Percentiles rank a stretch among this genome's conserved stretches.
Conservation (phyloP, 169 alveolate species). For the Eimeria zaria region DNA sequence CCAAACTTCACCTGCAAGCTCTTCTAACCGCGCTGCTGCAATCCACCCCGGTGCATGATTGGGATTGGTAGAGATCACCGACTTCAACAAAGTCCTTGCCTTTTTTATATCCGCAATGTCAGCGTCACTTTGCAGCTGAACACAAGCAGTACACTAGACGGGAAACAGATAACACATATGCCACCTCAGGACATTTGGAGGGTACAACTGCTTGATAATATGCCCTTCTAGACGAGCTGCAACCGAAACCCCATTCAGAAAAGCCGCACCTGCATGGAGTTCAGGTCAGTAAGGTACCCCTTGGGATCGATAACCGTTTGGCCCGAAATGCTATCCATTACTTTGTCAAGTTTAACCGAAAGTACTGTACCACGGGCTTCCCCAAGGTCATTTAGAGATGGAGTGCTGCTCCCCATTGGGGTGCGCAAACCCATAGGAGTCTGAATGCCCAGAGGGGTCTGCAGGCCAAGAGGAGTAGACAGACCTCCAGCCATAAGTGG, state of each 20-base stretch:
- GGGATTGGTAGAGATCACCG: conserved; percentile 96
- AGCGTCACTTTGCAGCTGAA: conserved; percentile 91
- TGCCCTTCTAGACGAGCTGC: not conserved
- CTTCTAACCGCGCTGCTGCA: conserved; percentile 99
- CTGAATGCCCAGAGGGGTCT: conserved; percentile 91
- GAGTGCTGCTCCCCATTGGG: conserved; percentile 90
- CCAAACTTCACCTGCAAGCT: conserved; percentile 92
- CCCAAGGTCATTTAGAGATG: conserved; percentile 92
- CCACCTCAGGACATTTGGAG: not conserved
- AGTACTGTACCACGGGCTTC: conserved; percentile 97
- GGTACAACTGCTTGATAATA: not conserved
- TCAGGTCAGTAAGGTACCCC: conserved; percentile 97
- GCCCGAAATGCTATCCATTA: conserved; percentile 96
- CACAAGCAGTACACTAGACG: not conserved
- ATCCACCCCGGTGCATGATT: conserved; percentile 99
- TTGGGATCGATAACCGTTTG: conserved; percentile 98
- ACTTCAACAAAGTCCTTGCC: conserved; percentile 91
- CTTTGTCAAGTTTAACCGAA: conserved; percentile 96
- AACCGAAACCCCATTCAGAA: not conserved
- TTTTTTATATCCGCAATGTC: conserved; percentile 98
- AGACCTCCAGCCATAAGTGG: conserved; percentile 91
- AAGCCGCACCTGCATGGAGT: conserved; percentile 91
- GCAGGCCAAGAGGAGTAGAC: conserved; percentile 93
- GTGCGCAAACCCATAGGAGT: conserved; percentile 92
- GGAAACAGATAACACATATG: not conserved